phyloP scores from a whole-genome alignment of 768 basidiomycete genomes.

The Rhodotorula taiwanensis region DNA sequence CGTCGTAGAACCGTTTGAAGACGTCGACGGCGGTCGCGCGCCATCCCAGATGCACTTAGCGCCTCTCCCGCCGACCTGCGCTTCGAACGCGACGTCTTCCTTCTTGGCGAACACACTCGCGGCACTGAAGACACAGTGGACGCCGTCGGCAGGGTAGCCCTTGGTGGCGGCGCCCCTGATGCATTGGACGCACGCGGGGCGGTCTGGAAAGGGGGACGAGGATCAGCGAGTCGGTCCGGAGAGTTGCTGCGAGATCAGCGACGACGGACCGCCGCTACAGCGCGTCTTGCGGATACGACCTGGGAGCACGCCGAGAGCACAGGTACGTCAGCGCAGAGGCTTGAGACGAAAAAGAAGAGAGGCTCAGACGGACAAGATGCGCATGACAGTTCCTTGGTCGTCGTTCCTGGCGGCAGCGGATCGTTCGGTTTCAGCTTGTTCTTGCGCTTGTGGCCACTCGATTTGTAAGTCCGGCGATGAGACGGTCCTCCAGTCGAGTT shows the following conservation, averaged over 20 bases:
- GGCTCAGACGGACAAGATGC: background rate
- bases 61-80: conserved; percentile 1
- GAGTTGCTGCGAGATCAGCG: too few relatives aligned
- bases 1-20: background rate
- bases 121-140: conserved; percentile 1
- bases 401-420: background rate
- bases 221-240: background rate
- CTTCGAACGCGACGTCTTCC: conserved; percentile 2
- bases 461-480: too few relatives aligned
- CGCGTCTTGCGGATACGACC: conserved; percentile 4
- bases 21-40: background rate
- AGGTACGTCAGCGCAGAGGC: background rate
- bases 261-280: background rate
- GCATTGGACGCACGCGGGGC: conserved; percentile 8
- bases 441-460: background rate
- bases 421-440: background rate
- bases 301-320: background rate
- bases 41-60: conserved; percentile 1
- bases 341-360: background rate
- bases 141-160: background rate
- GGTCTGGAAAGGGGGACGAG: background rate
- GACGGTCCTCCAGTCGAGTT: too few relatives aligned
- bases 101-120: background rate
- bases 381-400: background rate
- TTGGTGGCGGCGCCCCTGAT: background rate